Evolutionary conservation across 2,329 filamentous ascomycete species (phyloP), one percentile per base, ranked within the genome.

Genomic region (Cladophialophora immunda): DNA sequence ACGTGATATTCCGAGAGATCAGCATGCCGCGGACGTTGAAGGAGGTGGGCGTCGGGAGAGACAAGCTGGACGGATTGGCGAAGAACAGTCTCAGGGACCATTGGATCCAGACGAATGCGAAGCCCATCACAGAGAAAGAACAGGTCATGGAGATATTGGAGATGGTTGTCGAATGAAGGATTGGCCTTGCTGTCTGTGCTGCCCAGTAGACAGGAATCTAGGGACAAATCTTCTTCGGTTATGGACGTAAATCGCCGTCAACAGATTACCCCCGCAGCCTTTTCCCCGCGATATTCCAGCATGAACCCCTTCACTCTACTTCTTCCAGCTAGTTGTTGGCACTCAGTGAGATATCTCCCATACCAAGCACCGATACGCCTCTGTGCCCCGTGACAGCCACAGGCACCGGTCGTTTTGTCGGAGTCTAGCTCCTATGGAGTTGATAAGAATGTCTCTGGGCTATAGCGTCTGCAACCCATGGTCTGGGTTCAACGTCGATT

Each of bases 101-200:
- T 8, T 86, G 81, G 80, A 81, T 82, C 55, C 71, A 76, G 56
- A 84, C 82, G 4, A 87, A 87, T 73, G 80, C 85, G 1, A 78
- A 84, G 25, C 80, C 82, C 0, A 74, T 87, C 64, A 77, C 66
- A 36, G 77, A 82, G 66, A 82, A 83, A 71, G 75, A 75, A 29
- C 81, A 85, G 71, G 83, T 87, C 4, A 68, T 84, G 70, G 82
- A 86, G 73, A 85, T 88, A 65, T 72, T 87, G 69, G 76, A 82
- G 50, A 78, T 80, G 76, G 76, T 78, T 45, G 70, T 77, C 19
- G 71, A 67, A 59, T 61, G 45, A 65, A 50, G 8, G 0, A 11
- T 19, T 13, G n/a, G 19, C 1, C 34, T 38, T 15, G 9, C 15
- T 15, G 34, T 13, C 34, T 30, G 29, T 30, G 29, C 4, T 15